Percentiles rank a stretch among this genome's conserved stretches.
Evolutionary conservation across 768 basidiomycete genomes (phyloP).

Genomic region (Tulasnella sp.): DNA sequence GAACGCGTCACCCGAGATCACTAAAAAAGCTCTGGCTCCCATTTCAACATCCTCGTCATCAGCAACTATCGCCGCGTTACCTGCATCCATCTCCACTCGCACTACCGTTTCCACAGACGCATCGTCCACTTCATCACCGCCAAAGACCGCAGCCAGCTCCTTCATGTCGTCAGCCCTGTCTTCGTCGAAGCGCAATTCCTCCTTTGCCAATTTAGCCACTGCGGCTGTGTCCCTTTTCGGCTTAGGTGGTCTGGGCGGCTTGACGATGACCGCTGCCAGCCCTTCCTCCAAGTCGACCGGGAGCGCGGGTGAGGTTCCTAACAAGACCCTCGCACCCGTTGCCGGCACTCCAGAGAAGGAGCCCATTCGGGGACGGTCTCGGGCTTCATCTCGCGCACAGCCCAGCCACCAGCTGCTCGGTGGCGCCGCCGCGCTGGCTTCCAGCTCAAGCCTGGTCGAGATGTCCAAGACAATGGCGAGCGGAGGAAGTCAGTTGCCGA

Average conservation of each 20-base stretch:
- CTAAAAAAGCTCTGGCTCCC: not conserved
- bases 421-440: not conserved
- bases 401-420: not conserved
- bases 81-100: not conserved
- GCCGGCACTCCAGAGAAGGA: not conserved
- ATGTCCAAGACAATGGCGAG: not conserved
- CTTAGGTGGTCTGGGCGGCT: slow-evolving; percentile 3
- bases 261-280: slow-evolving; percentile 6
- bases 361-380: not conserved
- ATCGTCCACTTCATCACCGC: not conserved
- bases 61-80: slow-evolving; percentile 15
- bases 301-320: not conserved
- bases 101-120: not conserved
- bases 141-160: not conserved
- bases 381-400: slow-evolving; percentile 8
- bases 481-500: not conserved
- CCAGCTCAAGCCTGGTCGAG: not conserved
- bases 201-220: slow-evolving; percentile 7
- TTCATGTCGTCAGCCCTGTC: not conserved
- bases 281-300: not conserved
- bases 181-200: slow-evolving; percentile 4
- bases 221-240: slow-evolving; percentile 8
- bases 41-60: slow-evolving; percentile 18
- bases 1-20: not conserved
- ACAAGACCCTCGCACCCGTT: not conserved